Percentiles rank a stretch among this genome's conserved stretches.
Conservation (phyloP, 2,329 filamentous ascomycete genomes). For the Zasmidium citrigriseum region DNA sequence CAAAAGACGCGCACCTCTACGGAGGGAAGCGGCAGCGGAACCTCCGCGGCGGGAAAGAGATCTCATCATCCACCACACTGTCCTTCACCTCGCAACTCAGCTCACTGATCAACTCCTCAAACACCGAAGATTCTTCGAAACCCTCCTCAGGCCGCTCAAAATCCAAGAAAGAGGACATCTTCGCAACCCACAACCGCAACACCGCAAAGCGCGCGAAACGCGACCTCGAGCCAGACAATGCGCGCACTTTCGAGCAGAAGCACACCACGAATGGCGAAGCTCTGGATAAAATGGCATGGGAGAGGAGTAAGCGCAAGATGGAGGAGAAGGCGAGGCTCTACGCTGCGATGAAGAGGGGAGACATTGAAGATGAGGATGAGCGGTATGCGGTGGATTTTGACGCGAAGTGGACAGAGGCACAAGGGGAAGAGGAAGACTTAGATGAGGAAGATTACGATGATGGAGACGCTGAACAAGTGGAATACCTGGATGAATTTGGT, state of each 20-base stretch:
- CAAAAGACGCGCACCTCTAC: conserved; percentile 22
- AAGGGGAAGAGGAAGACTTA: conserved; percentile 48
- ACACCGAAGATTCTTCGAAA: background rate
- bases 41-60: conserved; percentile 59
- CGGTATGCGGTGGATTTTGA: conserved; percentile 86
- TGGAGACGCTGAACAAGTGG: conserved; percentile 63
- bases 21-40: conserved; percentile 53
- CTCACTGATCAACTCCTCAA: conserved; percentile 65
- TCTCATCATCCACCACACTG: conserved; percentile 69
- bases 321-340: conserved; percentile 89
- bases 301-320: conserved; percentile 77
- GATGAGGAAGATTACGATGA: conserved; percentile 43
- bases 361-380: conserved; percentile 65
- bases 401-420: conserved; percentile 80
- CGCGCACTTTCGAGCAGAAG: conserved; percentile 62
- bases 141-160: conserved; percentile 52
- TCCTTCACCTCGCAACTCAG: conserved; percentile 88
- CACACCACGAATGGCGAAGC: conserved; percentile 63
- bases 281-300: conserved; percentile 58
- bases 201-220: conserved; percentile 63
- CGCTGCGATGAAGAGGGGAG: conserved; percentile 85
- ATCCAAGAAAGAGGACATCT: conserved; percentile 68
- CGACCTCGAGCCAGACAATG: conserved; percentile 57
- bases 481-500: conserved; percentile 91
- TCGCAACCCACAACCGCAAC: conserved; percentile 65